Percentiles rank a stretch among this genome's conserved stretches.
phyloP scores from a whole-genome alignment of 352 stramenopile genomes.

The Phytophthora quininea region DNA sequence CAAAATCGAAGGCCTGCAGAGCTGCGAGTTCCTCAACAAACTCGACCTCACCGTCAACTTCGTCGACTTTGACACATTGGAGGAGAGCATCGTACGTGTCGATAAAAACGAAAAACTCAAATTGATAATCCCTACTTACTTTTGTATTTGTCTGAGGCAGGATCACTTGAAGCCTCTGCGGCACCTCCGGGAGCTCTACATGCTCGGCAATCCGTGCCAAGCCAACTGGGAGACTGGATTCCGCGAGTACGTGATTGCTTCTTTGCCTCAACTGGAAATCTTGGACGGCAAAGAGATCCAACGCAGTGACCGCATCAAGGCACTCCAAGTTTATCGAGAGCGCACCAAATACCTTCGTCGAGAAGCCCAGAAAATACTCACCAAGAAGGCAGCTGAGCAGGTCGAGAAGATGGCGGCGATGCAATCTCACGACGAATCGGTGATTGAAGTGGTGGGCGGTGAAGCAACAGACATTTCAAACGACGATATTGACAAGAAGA shows the following conservation, averaged over 20 bases:
- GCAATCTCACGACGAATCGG: constrained; percentile 31
- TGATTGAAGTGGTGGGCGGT: constrained; percentile 46
- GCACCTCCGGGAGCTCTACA: constrained; percentile 94
- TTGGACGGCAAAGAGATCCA: constrained; percentile 93
- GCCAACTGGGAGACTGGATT: constrained; percentile 75
- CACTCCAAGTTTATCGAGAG: constrained; percentile 76
- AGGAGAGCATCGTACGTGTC: constrained; percentile 73
- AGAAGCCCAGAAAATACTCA: constrained; percentile 26
- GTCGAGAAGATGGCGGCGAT: constrained; percentile 3
- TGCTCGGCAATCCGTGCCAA: constrained; percentile 94
- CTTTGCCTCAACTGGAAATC: constrained; percentile 80
- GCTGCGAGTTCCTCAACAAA: constrained; percentile 92
- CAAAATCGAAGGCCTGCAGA: constrained; percentile 85
- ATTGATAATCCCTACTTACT: not conserved
- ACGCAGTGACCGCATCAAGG: constrained; percentile 85
- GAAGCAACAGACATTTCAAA: constrained; percentile 51
- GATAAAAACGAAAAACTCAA: not conserved
- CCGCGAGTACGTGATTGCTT: constrained; percentile 86
- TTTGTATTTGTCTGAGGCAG: constrained; percentile 14
- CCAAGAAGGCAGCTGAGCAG: constrained; percentile 30
- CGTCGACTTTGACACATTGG: constrained; percentile 90
- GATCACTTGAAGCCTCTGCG: constrained; percentile 73
- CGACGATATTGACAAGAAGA: not conserved
- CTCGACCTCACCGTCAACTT: constrained; percentile 97
- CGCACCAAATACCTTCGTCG: constrained; percentile 44